phyloP scores from a whole-genome alignment of 139 green algal species.

The Chlorella sp. region DNA sequence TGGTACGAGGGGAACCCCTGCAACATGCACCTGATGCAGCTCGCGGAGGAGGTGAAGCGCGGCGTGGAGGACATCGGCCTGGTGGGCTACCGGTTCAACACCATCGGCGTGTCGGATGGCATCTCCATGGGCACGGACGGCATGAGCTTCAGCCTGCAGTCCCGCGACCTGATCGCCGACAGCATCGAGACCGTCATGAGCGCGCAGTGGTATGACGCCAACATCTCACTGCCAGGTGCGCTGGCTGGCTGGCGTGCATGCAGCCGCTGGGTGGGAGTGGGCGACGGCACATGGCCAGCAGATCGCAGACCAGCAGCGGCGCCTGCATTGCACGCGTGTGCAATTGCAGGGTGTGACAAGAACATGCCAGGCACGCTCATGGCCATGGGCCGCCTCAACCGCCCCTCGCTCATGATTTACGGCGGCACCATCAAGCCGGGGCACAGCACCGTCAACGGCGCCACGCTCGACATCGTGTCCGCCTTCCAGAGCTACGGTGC shows the following conservation, averaged over 20 bases:
- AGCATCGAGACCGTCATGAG: constrained; percentile 96
- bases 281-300: background rate
- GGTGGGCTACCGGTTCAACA: constrained; percentile 93
- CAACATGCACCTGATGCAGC: constrained; percentile 98
- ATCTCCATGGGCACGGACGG: constrained; percentile 99
- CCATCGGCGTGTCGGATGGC: constrained; percentile 89
- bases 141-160: constrained; percentile 88
- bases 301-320: no score
- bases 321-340: no score
- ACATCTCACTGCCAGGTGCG: constrained; percentile 42
- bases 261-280: background rate
- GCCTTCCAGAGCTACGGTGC: constrained; percentile 95
- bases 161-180: constrained; percentile 49
- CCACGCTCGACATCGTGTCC: constrained; percentile 89
- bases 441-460: constrained; percentile 27
- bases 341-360: constrained; percentile 94
- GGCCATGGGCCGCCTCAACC: constrained; percentile 93
- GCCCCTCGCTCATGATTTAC: constrained; percentile 96
- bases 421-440: constrained; percentile 95
- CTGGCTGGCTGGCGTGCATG: constrained; percentile 1
- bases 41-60: constrained; percentile 89
- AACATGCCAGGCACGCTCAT: constrained; percentile 99
- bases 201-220: constrained; percentile 80
- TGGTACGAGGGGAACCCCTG: constrained; percentile 78
- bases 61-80: constrained; percentile 77